These are phyloP conservation scores for Rhodotorula sp. DNA, from an alignment of 1,284 basidiomycete species.

Conservation along the genomic window DNA sequence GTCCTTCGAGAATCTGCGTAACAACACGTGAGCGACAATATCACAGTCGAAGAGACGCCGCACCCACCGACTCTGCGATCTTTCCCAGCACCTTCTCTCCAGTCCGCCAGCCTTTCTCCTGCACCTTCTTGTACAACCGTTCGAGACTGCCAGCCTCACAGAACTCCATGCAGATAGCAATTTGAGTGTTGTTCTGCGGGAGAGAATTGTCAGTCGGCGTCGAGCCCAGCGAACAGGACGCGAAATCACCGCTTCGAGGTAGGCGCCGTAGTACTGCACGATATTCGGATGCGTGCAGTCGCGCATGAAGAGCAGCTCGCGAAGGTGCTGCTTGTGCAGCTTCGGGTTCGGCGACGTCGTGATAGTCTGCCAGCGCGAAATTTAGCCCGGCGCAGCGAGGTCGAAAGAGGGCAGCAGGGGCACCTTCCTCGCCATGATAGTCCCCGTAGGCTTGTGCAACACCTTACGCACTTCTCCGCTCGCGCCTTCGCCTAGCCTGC, in stretches of 20 bases:
- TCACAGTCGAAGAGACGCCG: slow-evolving; percentile 1
- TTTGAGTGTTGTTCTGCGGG: slow-evolving; percentile 64
- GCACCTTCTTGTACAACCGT: slow-evolving; percentile 78
- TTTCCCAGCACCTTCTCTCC: slow-evolving; percentile 90
- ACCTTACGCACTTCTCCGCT: slow-evolving; percentile 95
- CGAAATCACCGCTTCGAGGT: slow-evolving; percentile 72
- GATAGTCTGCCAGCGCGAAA: slow-evolving; percentile 62
- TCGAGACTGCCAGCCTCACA: slow-evolving; percentile 83
- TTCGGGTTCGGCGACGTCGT: slow-evolving; percentile 89
- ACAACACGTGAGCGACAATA: background rate
- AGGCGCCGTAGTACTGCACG: slow-evolving; percentile 89
- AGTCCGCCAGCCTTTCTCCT: slow-evolving; percentile 69
- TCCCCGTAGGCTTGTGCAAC: slow-evolving; percentile 67
- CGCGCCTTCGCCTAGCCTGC: slow-evolving; percentile 86
- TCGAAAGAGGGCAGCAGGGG: slow-evolving; percentile 24
- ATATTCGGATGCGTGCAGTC: slow-evolving; percentile 83
- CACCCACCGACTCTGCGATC: slow-evolving; percentile 78
- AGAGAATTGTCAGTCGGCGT: background rate
- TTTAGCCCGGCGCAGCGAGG: background rate
- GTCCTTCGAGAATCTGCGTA: slow-evolving; percentile 74
- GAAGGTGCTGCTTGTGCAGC: slow-evolving; percentile 77
- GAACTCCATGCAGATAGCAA: slow-evolving; percentile 95
- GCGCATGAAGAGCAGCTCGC: slow-evolving; percentile 87
- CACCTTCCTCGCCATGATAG: slow-evolving; percentile 85
- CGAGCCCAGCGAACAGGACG: too few relatives aligned